phyloP scores from a whole-genome alignment of 164 flowering plant species.

The Vitis cinerea region DNA sequence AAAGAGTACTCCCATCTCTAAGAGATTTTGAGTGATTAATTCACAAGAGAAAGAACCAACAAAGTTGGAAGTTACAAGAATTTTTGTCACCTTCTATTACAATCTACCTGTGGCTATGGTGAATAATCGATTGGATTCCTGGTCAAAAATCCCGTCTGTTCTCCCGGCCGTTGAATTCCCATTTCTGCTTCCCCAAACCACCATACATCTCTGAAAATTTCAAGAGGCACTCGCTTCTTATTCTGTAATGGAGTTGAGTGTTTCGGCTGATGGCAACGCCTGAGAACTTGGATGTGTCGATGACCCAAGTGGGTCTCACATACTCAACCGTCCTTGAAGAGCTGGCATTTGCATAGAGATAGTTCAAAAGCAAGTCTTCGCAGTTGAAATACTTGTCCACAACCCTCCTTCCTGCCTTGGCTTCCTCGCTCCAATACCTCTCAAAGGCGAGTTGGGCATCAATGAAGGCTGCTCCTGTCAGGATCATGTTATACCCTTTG shows the following conservation, averaged over 20 bases:
- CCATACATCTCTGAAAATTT: constrained; percentile 79
- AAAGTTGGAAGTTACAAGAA: too few relatives aligned
- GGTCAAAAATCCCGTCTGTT: constrained; percentile 91
- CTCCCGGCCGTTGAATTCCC: constrained; percentile 52
- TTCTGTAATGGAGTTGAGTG: constrained; percentile 66
- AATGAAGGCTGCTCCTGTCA: constrained; percentile 92
- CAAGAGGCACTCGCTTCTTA: constrained; percentile 63
- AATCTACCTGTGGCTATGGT: not conserved
- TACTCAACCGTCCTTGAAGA: constrained; percentile 68
- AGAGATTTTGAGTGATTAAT: too few relatives aligned
- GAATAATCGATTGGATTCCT: too few relatives aligned
- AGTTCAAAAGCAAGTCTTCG: constrained; percentile 88
- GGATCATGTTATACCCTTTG: constrained; percentile 80
- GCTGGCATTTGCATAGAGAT: constrained; percentile 78
- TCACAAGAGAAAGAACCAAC: too few relatives aligned
- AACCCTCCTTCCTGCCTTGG: constrained; percentile 55
- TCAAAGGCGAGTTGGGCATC: constrained; percentile 56
- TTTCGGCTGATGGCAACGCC: constrained; percentile 84
- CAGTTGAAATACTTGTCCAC: constrained; percentile 84
- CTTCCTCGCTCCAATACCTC: constrained; percentile 77
- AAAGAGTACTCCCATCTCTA: too few relatives aligned
- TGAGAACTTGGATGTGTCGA: constrained; percentile 84
- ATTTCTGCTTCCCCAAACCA: constrained; percentile 49
- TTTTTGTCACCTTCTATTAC: too few relatives aligned
- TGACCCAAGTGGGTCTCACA: constrained; percentile 84